Conservation (phyloP, 495 filamentous ascomycete species). For the Aspergillus olivimuriae region DNA sequence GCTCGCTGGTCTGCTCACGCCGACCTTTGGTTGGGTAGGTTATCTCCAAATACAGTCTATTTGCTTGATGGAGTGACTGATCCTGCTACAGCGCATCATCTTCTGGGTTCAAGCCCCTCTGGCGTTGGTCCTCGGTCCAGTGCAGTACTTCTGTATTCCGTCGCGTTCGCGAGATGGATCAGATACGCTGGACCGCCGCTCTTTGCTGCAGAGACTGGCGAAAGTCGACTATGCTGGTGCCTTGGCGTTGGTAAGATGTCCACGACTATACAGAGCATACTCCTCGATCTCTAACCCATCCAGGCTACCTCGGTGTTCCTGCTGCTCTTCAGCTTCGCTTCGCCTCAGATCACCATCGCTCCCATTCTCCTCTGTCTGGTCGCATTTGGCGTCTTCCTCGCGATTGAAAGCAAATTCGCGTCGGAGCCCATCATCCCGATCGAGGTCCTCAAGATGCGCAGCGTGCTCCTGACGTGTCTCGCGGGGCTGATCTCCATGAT, state of each 20-base stretch:
- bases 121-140: constrained; percentile 47
- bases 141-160: constrained; percentile 56
- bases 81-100: constrained; percentile 62
- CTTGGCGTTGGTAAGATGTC: constrained; percentile 52
- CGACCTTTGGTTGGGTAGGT: constrained; percentile 62
- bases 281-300: constrained; percentile 16
- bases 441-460: constrained; percentile 52
- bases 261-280: no score
- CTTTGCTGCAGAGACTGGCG: constrained; percentile 44
- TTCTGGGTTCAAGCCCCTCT: constrained; percentile 63
- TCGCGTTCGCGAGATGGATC: constrained; percentile 23
- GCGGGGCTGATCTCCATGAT: constrained; percentile 67
- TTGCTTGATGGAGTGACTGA: background rate
- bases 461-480: constrained; percentile 60
- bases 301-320: constrained; percentile 50
- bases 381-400: constrained; percentile 50
- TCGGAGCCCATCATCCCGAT: constrained; percentile 66
- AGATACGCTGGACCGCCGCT: constrained; percentile 10
- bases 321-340: constrained; percentile 61
- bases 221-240: constrained; percentile 65
- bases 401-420: constrained; percentile 51
- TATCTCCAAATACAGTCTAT: background rate
- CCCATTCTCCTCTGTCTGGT: constrained; percentile 52
- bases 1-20: constrained; percentile 57
- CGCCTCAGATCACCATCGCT: constrained; percentile 44